Conservation (phyloP, 441 rosid genomes). For the Gossypium aridum region DNA sequence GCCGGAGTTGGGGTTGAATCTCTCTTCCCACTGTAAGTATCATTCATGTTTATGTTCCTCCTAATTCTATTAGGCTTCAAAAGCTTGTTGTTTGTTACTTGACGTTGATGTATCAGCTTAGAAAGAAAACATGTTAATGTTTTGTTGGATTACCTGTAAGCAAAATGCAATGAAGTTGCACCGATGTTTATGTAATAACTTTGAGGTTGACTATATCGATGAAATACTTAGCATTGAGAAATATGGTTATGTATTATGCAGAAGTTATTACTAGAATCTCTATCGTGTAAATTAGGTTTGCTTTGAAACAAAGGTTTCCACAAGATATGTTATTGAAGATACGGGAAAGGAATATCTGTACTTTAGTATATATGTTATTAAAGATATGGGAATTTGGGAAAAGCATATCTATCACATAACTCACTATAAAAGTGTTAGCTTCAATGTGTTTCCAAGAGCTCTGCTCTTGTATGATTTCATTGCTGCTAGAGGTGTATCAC, state of each 20-base stretch:
- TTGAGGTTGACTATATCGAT: background rate
- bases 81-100: background rate
- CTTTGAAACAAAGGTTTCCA: background rate
- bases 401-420: background rate
- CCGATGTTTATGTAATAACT: background rate
- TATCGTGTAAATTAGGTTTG: background rate
- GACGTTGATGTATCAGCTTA: background rate
- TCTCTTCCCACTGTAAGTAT: constrained; percentile 77
- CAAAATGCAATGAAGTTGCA: background rate
- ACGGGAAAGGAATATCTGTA: too few relatives aligned
- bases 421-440: background rate
- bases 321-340: background rate
- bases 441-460: background rate
- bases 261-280: background rate
- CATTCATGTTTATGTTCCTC: background rate
- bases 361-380: background rate
- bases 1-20: constrained; percentile 92
- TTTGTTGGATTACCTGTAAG: background rate
- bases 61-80: background rate
- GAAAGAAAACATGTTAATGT: background rate
- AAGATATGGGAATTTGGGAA: background rate
- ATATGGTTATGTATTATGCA: background rate
- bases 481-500: background rate
- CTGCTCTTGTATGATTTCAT: background rate
- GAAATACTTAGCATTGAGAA: background rate